Evolutionary conservation across 192 early-diverging fungal species (phyloP).

Genomic region (Podila verticillata): DNA sequence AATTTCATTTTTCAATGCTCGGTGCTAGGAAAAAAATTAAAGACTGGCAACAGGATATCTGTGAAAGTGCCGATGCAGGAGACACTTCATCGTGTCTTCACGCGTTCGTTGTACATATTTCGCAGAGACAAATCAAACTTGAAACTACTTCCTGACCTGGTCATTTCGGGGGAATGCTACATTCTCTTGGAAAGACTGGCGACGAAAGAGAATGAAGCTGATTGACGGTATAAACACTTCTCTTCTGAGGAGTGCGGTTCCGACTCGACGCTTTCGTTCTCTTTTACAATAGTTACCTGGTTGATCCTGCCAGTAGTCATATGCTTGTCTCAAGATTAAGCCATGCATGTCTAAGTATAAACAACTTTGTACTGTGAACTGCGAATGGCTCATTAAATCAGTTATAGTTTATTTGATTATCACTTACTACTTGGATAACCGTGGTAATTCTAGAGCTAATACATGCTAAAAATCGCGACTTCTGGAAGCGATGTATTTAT

Average conservation of each 20-base stretch:
- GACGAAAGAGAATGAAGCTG: not conserved
- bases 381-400: conserved; percentile 88
- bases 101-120: not conserved
- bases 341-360: conserved; percentile 81
- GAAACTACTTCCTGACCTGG: not conserved
- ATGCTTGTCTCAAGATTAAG: conserved; percentile 84
- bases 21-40: conserved; percentile 22
- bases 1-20: conserved; percentile 23
- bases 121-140: conserved; percentile 1
- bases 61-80: not conserved
- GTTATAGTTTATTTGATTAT: conserved; percentile 88
- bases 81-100: conserved; percentile 1
- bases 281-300: conserved; percentile 65
- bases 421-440: conserved; percentile 82
- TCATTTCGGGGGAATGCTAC: not conserved
- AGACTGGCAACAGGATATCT: conserved; percentile 34
- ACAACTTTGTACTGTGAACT: conserved; percentile 76
- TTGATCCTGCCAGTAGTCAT: conserved; percentile 85
- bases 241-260: not conserved
- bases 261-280: not conserved
- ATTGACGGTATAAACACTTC: not conserved
- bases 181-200: not conserved
- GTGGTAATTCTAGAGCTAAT: conserved; percentile 86
- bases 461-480: conserved; percentile 75
- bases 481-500: conserved; percentile 78